phyloP scores from a whole-genome alignment of 106 monocot species.

The Cymbidium sinense region DNA sequence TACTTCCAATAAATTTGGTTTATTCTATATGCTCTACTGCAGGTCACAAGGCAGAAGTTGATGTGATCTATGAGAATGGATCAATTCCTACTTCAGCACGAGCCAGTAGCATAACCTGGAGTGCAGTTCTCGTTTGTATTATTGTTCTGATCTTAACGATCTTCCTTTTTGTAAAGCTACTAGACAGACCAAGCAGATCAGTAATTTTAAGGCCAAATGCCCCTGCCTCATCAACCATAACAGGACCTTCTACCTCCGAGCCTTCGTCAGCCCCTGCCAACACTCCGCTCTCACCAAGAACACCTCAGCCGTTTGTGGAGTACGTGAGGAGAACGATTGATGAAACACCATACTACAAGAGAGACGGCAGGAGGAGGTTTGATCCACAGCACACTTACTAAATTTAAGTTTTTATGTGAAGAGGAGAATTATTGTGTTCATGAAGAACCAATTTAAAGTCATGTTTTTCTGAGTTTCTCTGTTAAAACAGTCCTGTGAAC shows the following conservation, averaged over 20 bases:
- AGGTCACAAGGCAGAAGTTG: conserved; percentile 73
- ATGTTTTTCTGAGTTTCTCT: too few species aligned
- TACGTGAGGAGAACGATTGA: conserved; percentile 86
- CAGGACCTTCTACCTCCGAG: conserved; percentile 11
- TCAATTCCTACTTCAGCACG: conserved; percentile 4
- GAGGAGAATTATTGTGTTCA: too few species aligned
- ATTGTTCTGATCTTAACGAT: conserved; percentile 37
- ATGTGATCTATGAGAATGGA: conserved; percentile 40
- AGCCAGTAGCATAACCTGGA: conserved; percentile 23
- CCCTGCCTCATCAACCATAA: conserved; percentile 2
- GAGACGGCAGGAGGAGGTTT: conserved; percentile 50
- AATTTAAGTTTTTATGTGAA: not conserved
- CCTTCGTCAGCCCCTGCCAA: conserved; percentile 1
- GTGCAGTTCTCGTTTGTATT: conserved; percentile 29
- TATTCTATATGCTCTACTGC: conserved; percentile 9
- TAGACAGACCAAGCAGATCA: conserved; percentile 44
- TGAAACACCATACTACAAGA: conserved; percentile 83
- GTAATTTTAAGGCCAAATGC: conserved; percentile 7
- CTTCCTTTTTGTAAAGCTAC: conserved; percentile 43
- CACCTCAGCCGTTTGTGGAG: conserved; percentile 80
- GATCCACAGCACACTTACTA: conserved; percentile 82
- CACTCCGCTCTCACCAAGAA: conserved; percentile 30
- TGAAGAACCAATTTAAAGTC: too few species aligned
- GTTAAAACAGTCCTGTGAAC: too few species aligned
- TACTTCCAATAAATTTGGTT: not conserved